Base-by-base conservation (phyloP, 345 rosid species). In the Excoecaria cochinchinensis region DNA sequence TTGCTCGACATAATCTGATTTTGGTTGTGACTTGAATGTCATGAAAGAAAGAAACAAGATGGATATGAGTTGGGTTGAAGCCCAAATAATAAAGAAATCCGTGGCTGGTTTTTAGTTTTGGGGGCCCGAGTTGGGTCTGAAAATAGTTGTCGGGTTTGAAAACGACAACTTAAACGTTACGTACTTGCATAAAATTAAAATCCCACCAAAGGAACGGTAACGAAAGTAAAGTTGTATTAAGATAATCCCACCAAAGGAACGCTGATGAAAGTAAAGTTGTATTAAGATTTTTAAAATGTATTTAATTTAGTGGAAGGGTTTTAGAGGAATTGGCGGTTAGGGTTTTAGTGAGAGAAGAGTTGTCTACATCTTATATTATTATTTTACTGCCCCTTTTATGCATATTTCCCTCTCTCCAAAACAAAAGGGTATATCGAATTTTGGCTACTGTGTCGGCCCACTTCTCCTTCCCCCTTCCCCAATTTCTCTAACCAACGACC, bases 321-420 rank as follows among this genome's bases (percentile, higher is more conserved):
- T 68, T 47, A 13, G 57, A 46, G 38, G 17, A 67, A 31, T 65
- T 68, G 71, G 71, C 71, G 71, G 71, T 68, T 68, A 68, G 71
- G 71, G 71, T 68, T 68, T 62, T 68, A 68, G 17, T 21, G 15
- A 4, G 50, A 19, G 50, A 0, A 10, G 12, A 0, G 3, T 3
- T 31, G 1, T 12, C 31, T 31, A 1, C 31, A 31, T 62, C 4
- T 17, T 16, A 7, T 16, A 14, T 56, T 3, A 16, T 64, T 64
- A 15, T 16, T 17, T 39, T 42, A 64, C 11, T 66, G 24, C 14
- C 11, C 0, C 10, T 22, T 59, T 12, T 58, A n/a, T 58, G 5
- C 7, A 58, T 58, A 19, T 12, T 46, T 46, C 19, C 52, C 53
- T 67, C 25, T 42, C 31, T 48, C 12, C 57, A 68, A 25, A 67